Conservation (phyloP, 345 rosid species). For the Dimocarpus longan region DNA sequence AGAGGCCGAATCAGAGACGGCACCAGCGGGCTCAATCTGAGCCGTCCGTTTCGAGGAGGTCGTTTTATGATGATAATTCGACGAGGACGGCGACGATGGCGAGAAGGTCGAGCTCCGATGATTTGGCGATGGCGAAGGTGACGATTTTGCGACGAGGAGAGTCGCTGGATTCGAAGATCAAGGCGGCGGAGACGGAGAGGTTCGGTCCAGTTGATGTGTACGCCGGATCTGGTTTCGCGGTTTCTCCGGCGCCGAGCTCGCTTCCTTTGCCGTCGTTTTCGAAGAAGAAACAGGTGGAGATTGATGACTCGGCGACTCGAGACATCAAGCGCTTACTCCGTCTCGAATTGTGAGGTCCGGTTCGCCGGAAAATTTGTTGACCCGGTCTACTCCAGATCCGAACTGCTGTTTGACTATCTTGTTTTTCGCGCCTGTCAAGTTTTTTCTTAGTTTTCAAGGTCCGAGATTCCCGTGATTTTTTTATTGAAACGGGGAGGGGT, state of each 20-base stretch:
- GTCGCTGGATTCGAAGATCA: constrained; percentile 52
- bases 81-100: background rate
- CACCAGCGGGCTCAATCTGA: constrained; percentile 35
- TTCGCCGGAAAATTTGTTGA: too few species aligned
- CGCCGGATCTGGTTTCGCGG: constrained; percentile 55
- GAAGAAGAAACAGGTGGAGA: constrained; percentile 38
- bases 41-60: constrained; percentile 36
- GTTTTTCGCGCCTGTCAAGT: constrained; percentile 11
- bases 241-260: constrained; percentile 64
- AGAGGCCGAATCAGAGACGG: constrained; percentile 26
- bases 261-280: constrained; percentile 57
- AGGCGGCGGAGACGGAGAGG: constrained; percentile 24
- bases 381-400: background rate
- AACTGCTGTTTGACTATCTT: background rate
- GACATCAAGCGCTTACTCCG: constrained; percentile 62
- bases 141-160: constrained; percentile 53
- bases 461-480: constrained; percentile 23
- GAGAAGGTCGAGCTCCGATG: constrained; percentile 26
- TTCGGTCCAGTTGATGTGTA: constrained; percentile 44
- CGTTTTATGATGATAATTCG: background rate
- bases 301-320: constrained; percentile 59
- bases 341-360: constrained; percentile 30
- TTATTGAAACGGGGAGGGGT: constrained; percentile 29
- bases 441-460: constrained; percentile 1
- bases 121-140: constrained; percentile 47